Conservation (phyloP, 2,329 filamentous ascomycete species). For the Chalaropsis thielavioides region DNA sequence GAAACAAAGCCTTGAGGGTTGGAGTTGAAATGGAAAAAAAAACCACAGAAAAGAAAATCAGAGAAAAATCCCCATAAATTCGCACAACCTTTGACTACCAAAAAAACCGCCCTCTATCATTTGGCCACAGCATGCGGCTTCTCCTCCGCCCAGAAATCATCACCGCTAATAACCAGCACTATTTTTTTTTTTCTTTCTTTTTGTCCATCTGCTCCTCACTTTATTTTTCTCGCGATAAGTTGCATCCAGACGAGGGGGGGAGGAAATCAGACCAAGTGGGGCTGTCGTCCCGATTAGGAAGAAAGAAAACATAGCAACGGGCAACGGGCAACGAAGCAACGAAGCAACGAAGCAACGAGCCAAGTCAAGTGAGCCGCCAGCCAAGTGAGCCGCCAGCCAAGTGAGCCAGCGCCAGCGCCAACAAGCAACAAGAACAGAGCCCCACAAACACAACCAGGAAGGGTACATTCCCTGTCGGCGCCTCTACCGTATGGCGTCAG, state of each 20-base stretch:
- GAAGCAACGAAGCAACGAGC: not conserved
- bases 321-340: not conserved
- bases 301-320: slow-evolving; percentile 4
- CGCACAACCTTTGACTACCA: too few species aligned
- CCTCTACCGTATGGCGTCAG: slow-evolving; percentile 9
- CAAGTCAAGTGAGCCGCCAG: too few species aligned
- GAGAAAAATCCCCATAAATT: too few species aligned
- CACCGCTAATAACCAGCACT: too few species aligned
- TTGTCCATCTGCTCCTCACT: not conserved
- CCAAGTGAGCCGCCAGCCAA: not conserved
- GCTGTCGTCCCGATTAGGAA: not conserved
- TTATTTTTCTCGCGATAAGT: not conserved
- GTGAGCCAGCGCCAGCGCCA: not conserved
- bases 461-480: not conserved
- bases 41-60: too few species aligned
- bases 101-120: too few species aligned
- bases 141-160: too few species aligned
- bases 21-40: too few species aligned
- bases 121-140: too few species aligned
- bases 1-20: not conserved
- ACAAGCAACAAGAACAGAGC: not conserved
- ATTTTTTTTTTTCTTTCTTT: not conserved
- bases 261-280: not conserved
- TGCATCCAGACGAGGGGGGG: not conserved
- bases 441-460: not conserved